Evolutionary conservation across 768 basidiomycete genomes (phyloP).

Genomic region (Boletales sp.): DNA sequence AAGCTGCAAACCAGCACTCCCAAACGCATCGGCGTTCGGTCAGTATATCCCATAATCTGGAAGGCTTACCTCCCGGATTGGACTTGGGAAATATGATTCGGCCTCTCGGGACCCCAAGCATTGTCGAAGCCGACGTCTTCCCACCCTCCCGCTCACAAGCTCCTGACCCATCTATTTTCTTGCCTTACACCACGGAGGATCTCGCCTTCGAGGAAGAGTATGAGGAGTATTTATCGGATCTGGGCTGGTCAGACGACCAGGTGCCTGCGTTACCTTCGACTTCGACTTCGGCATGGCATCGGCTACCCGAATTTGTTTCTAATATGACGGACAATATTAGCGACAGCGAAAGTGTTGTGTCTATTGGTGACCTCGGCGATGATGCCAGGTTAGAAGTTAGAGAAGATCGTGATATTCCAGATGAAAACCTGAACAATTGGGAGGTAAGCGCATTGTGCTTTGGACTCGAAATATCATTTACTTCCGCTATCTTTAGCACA

Average conservation of each 20-base stretch:
- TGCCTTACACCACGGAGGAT: slow-evolving; percentile 90
- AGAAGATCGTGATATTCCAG: slow-evolving; percentile 58
- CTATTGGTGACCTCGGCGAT: slow-evolving; percentile 85
- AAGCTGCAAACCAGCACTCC: slow-evolving; percentile 45
- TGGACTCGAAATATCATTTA: not conserved
- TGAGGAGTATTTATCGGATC: slow-evolving; percentile 90
- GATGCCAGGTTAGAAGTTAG: slow-evolving; percentile 65
- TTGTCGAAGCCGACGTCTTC: slow-evolving; percentile 88
- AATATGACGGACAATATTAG: slow-evolving; percentile 87
- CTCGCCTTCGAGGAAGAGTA: slow-evolving; percentile 96
- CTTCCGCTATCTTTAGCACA: slow-evolving; percentile 53
- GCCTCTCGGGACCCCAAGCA: slow-evolving; percentile 70
- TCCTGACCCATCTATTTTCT: slow-evolving; percentile 76
- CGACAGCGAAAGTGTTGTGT: slow-evolving; percentile 90
- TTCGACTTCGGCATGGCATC: slow-evolving; percentile 69
- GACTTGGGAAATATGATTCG: slow-evolving; percentile 74
- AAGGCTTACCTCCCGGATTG: slow-evolving; percentile 71
- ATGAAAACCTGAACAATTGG: slow-evolving; percentile 93
- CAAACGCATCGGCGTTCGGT: slow-evolving; percentile 75
- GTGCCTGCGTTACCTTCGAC: slow-evolving; percentile 34
- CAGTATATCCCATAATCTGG: slow-evolving; percentile 79
- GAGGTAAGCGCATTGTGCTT: slow-evolving; percentile 56
- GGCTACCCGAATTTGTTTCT: slow-evolving; percentile 74
- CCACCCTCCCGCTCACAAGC: slow-evolving; percentile 89
- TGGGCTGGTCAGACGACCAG: slow-evolving; percentile 69